Evolutionary conservation across 2,329 filamentous ascomycete species (phyloP).

Genomic region (Pyrenochaeta sp.): DNA sequence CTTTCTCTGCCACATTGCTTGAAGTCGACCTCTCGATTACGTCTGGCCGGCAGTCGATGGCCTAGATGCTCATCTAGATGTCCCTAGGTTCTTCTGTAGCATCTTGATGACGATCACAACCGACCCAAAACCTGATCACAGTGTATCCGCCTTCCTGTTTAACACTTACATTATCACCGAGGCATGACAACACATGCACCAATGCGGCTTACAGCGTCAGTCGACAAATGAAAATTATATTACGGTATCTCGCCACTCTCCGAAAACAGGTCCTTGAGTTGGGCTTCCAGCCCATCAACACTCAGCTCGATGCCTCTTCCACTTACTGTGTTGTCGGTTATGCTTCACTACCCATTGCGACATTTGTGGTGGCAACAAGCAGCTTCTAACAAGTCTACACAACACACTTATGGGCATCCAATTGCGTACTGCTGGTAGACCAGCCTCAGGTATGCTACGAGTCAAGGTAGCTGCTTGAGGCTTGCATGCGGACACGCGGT

Average conservation of each 20-base stretch:
- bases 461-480: neutral
- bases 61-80: neutral
- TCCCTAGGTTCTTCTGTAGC: neutral
- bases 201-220: neutral
- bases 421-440: too few relatives aligned
- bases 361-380: neutral
- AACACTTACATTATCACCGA: neutral
- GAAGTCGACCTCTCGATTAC: neutral
- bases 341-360: neutral
- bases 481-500: slow-evolving; percentile 1
- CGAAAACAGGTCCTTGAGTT: neutral
- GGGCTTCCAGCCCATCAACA: neutral
- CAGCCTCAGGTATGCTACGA: neutral
- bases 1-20: neutral
- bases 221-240: neutral
- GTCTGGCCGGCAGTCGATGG: neutral
- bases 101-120: neutral
- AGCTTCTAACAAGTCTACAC: neutral
- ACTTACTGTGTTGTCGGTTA: neutral
- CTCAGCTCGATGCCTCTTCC: neutral
- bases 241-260: neutral
- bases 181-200: neutral
- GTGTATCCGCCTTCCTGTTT: neutral
- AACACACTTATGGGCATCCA: neutral
- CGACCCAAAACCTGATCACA: neutral